These are phyloP conservation scores for Alectoria sarmentosa DNA, from an alignment of 495 filamentous ascomycete species.

Conservation along the genomic window DNA sequence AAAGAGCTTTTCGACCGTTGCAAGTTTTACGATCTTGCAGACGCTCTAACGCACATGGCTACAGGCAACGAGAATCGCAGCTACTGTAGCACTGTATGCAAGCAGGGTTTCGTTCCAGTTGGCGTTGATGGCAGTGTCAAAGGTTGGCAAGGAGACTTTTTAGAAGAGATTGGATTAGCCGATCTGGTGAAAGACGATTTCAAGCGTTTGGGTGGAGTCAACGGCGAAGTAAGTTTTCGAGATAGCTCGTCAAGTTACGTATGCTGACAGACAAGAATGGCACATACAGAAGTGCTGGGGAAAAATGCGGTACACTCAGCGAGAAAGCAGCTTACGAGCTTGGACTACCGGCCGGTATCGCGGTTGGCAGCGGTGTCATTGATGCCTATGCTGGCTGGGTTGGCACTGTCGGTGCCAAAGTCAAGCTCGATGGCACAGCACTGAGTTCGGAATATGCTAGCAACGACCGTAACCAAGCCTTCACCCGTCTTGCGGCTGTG, in stretches of 20 bases:
- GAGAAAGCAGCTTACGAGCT: conserved; percentile 77
- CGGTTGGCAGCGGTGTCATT: conserved; percentile 92
- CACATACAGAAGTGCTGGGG: conserved; percentile 79
- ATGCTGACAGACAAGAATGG: conserved; percentile 60
- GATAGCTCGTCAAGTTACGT: conserved; percentile 19
- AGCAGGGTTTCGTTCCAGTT: conserved; percentile 91
- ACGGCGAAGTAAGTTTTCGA: conserved; percentile 76
- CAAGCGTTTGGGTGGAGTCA: conserved; percentile 84
- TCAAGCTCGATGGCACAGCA: conserved; percentile 56
- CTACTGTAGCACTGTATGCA: conserved; percentile 91
- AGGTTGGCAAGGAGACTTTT: conserved; percentile 95
- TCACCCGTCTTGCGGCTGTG: conserved; percentile 87
- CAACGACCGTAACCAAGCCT: conserved; percentile 85
- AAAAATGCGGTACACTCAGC: conserved; percentile 76
- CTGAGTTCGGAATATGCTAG: conserved; percentile 52
- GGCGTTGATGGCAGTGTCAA: conserved; percentile 96
- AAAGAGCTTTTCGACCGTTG: conserved; percentile 78
- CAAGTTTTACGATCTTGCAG: conserved; percentile 92
- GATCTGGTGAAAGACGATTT: conserved; percentile 82
- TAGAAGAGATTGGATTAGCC: conserved; percentile 69
- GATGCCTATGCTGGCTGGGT: conserved; percentile 99
- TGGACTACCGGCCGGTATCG: conserved; percentile 80
- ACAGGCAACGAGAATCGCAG: conserved; percentile 90
- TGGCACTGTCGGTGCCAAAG: conserved; percentile 94
- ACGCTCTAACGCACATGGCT: conserved; percentile 91